Base-by-base conservation (phyloP, 2,329 filamentous ascomycete species). In the Ceratocystis harringtonii region DNA sequence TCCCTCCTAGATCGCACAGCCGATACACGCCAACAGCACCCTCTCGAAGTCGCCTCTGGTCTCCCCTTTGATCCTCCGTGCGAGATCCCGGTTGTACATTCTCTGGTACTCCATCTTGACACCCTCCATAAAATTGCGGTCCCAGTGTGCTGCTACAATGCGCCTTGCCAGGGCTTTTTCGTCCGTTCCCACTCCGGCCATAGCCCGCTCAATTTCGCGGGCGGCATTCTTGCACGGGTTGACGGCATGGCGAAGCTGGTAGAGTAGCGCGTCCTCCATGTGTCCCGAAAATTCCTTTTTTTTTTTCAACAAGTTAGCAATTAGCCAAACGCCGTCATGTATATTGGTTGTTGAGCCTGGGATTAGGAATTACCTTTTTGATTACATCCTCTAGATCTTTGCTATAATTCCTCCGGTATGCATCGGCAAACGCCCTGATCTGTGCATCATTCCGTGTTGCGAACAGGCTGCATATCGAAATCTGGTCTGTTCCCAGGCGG, bases 181-280 rank as follows among this genome's bases (percentile, higher is more conserved):
- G 74, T 94, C 92, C 10, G 94, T 97, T 1, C 92, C 92, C 69
- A 87, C 71, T 0, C 92, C 94, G 1, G 84, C 81, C 92, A 97
- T 97, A 17, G 88, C 80, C 15, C 89, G 88, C 73, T 96, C 91
- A n/a, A 97, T 80, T 3, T 90, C 78, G 25, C 81, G 77, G 0
- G 92, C 94, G 70, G 95, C 92, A 69, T 90, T 86, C 80, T 89
- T 87, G 67, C 89, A 90, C 69, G 87, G 89, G 75, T 96, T 90
- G 5, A 83, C 78, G 2, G 89, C 92, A 12, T 86, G 80, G 10
- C 82, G 81, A n/a, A 96, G 78, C 74, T 96, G 90, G 73, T 85
- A 85, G 30, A 94, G 76, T 0, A 97, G 81, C 0, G 90, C 90
- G 17, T 89, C 83, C 73, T 92, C 80, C 91, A 97, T 96, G 73